Evolutionary conservation across 169 alveolate species (phyloP), one percentile per base, ranked within the genome.

Genomic region (Eimeria sp.): DNA sequence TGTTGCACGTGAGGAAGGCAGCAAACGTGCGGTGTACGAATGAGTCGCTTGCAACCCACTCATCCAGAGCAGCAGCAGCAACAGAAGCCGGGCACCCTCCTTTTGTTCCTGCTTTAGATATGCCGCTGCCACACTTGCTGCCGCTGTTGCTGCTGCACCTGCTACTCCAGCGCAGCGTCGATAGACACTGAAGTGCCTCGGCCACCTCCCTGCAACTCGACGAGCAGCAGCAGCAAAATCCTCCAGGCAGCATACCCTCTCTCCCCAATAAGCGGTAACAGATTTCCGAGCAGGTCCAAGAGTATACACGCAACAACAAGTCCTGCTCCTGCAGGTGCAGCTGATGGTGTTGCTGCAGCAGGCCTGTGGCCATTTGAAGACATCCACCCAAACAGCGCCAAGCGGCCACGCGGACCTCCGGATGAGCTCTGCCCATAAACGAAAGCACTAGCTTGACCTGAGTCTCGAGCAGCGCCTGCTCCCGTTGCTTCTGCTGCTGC

Each of bases 21-120:
- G 91, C 91, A 40, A 83, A 83, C 22, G 80, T 86, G 51, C 82
- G 80, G 93, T 63, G 61, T 20, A 86, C 80, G 72, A 86, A 86
- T 51, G 93, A 34, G 5, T 86, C 93, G 6, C 93, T 86, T 57
- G 93, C 76, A 27, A 63, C 63, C 93, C 93, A 86, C 76, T 57
- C 93, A 30, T 86, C 93, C 43, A 86, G 30, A 5, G 93, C 93
- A 40, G 93, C 93, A 86, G 92, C 90, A 14, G 63, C 92, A 11
- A 76, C 80, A n/a, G 93, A 16, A 11, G 83, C n/a, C 22, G 93
- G 61, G 61, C 16, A 63, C 5, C 43, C 93, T n/a, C 47, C 61
- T 63, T 34, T 61, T 14, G 49, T 27, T 86, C 65, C 93, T 63
- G 76, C 80, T 86, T 80, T 61, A 16, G 61, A 22, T 22, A 20